Base-by-base conservation (phyloP, 352 stramenopile species). In the Globisporangium polare region DNA sequence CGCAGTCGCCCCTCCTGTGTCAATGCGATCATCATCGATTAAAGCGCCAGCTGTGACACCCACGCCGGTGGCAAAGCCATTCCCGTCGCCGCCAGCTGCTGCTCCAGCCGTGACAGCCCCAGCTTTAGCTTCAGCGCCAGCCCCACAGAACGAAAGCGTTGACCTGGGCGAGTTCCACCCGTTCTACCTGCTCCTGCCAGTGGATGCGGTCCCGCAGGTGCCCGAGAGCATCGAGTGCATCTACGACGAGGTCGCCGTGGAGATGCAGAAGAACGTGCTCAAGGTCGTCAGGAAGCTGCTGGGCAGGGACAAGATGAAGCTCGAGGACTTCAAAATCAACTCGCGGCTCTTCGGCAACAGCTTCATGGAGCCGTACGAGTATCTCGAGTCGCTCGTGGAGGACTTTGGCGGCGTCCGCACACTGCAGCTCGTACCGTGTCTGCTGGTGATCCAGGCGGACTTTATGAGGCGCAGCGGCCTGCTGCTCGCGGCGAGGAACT, bases 261-360 rank as follows among this genome's bases (percentile, higher is more conserved):
- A 84, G 46, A 86, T 92, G 75, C 77, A 94, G 57, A 92, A 88
- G 51, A 75, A 73, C 13, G 74, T 93, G 60, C 77, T 89, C 58
- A 88, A 89, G 52, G 71, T 74, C 5, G 68, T 90, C 60, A 87
- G 84, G 58, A 89, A 85, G 56, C 43, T 88, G n/a, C 66, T 88
- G n/a, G 35, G 61, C 20, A 75, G 73, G 57, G 62, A 88, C 66
- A 87, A 82, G 31, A 29, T 57, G 10, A 74, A 74, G 41, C 56
- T 88, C 24, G 77, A 91, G 56, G 84, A 92, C 33, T 94, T 94
- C 62, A 94, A 92, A 73, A 84, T 87, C 51, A 94, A 90, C 49
- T 80, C 82, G 33, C 77, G 79, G 0, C 68, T 94, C 10, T 89
- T 77, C 65, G 84, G 84, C 35, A 92, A 87, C 69, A 80, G 86